Evolutionary conservation across 2,329 filamentous ascomycete genomes (phyloP), one percentile per base, ranked within the genome.

Genomic region (Fusarium sp.): DNA sequence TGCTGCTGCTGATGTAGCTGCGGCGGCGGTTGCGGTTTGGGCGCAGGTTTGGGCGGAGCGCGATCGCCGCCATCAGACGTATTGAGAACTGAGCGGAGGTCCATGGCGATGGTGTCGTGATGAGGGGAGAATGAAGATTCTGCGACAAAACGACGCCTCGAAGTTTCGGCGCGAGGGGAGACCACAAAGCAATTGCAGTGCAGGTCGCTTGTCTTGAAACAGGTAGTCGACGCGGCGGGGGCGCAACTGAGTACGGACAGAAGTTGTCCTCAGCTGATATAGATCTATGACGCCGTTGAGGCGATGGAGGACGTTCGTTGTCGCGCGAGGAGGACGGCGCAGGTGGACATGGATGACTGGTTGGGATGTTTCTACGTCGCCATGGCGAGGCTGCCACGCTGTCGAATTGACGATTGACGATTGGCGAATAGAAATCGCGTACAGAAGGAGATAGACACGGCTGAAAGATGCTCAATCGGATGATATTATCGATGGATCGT

Each of bases 31-130:
- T 81, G 81, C 60, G 77, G 79, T 63, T 77, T 77, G 39, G 75
- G 77, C 47, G 77, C 76, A 58, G 80, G 78, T 70, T 80, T 81
- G 62, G 79, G 75, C 56, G 80, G 79, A 50, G 78, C 77, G 70
- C 81, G 79, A 56, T 82, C 85, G 74, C 82, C 85, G 65, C 81
- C 81, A 69, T 87, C 88, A 39, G 86, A 83, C 28, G 84, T 82
- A 79, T 90, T 90, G 53, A 90, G 81, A 75, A 91, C 86, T 22
- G 84, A 85, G 71, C 83, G 81, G 64, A 89, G 83, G 82, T 89
- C 87, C 87, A 89, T 86, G 61, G 66, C 42, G 45, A 51, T 48
- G 30, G 35, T 30, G 36, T 63, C 54, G 41, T 35, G n/a, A 44
- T 33, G 51, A 42, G 61, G 28, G 35, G 44, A 56, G 39, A 65